phyloP scores from a whole-genome alignment of 192 early-diverging fungal genomes.

The Thamnidium elegans region DNA sequence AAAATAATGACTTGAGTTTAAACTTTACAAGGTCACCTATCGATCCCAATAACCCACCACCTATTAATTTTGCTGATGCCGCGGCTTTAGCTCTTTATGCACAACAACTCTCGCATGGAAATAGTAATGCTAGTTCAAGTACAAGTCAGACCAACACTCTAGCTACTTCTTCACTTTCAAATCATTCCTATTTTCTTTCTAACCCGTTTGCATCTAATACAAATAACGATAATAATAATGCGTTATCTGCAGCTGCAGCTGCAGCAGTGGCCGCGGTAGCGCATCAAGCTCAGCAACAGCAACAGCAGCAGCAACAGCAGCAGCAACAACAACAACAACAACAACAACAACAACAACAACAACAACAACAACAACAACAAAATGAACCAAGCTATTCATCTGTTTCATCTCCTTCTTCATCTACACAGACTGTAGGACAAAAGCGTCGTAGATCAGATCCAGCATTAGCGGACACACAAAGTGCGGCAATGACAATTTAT shows the following conservation, averaged over 20 bases:
- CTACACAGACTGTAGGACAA: not conserved
- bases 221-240: constrained; percentile 1
- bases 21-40: not conserved
- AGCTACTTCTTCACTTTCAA: not conserved
- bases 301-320: constrained; percentile 6
- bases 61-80: constrained; percentile 28
- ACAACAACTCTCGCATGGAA: constrained; percentile 26
- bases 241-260: constrained; percentile 19
- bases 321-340: constrained; percentile 6
- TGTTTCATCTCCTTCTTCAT: not conserved
- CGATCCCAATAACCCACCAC: constrained; percentile 1
- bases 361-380: not conserved
- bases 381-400: not conserved
- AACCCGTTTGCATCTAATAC: constrained; percentile 21
- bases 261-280: constrained; percentile 21
- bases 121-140: not conserved
- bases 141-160: not conserved
- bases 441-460: constrained; percentile 25
- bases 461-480: constrained; percentile 21
- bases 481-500: constrained; percentile 32
- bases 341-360: constrained; percentile 8
- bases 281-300: constrained; percentile 8
- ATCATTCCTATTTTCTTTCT: constrained; percentile 10
- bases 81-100: constrained; percentile 30
- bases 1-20: not conserved